phyloP scores from a whole-genome alignment of 2,329 filamentous ascomycete species.

The Trichophyton equinum region DNA sequence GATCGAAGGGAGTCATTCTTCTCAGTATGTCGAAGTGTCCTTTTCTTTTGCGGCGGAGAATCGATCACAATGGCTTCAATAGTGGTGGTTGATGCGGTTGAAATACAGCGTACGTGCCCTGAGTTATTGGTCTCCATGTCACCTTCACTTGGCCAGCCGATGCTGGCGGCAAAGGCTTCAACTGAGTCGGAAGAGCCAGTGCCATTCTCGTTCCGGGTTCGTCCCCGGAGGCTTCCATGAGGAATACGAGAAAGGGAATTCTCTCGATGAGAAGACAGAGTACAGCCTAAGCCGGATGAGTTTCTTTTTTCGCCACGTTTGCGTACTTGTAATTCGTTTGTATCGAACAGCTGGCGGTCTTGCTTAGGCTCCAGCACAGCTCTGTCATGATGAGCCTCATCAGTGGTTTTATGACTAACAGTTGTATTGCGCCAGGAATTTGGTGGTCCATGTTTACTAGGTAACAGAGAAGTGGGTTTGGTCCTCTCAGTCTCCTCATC shows the following conservation, averaged over 20 bases:
- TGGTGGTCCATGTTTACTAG: constrained; percentile 13
- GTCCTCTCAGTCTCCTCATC: constrained; percentile 43
- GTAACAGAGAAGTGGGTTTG: constrained; percentile 15
- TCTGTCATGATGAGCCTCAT: not conserved
- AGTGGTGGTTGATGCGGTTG: constrained; percentile 42
- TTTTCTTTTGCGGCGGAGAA: constrained; percentile 34
- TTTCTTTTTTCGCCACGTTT: not conserved
- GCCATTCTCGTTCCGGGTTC: not conserved
- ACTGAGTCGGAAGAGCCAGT: constrained; percentile 23
- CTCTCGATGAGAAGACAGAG: not conserved
- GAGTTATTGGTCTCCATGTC: constrained; percentile 15
- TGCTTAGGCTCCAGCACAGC: not conserved
- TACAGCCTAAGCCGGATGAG: not conserved
- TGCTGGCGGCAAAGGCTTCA: constrained; percentile 38
- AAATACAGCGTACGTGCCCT: constrained; percentile 32
- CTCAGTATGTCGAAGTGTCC: constrained; percentile 41
- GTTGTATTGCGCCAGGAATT: constrained; percentile 10
- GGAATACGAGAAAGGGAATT: not conserved
- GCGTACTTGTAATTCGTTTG: not conserved
- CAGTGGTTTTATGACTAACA: not conserved
- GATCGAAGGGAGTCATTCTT: constrained; percentile 42
- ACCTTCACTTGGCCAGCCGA: constrained; percentile 37
- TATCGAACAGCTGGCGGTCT: not conserved
- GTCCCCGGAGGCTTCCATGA: not conserved
- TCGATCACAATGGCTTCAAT: constrained; percentile 45